phyloP scores from a whole-genome alignment of 352 stramenopile species.

The Aphanomyces invadans region DNA sequence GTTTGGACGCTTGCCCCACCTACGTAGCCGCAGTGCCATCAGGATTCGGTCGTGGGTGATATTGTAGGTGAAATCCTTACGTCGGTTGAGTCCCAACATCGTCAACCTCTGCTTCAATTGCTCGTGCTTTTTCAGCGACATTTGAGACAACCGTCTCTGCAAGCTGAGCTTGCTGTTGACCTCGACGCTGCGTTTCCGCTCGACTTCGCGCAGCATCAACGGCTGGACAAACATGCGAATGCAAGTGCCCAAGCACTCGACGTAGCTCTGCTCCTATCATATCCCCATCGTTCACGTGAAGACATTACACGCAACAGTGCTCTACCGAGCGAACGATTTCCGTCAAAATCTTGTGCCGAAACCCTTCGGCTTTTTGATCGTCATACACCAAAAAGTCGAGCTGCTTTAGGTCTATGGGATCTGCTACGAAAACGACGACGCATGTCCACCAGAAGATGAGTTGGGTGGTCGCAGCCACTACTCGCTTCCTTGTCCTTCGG shows the following conservation, averaged over 20 bases:
- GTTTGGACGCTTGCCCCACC: background rate
- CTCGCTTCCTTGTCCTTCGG: too few species aligned
- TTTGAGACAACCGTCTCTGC: slow-evolving; percentile 18
- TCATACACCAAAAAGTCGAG: slow-evolving; percentile 39
- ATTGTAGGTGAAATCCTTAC: background rate
- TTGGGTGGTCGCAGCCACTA: too few species aligned
- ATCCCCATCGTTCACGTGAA: background rate
- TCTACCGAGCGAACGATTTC: slow-evolving; percentile 66
- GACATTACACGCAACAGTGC: too few species aligned
- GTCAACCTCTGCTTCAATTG: slow-evolving; percentile 22
- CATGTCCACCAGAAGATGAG: too few species aligned
- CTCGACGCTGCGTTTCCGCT: slow-evolving; percentile 52
- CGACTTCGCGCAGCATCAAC: slow-evolving; percentile 64
- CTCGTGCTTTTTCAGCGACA: slow-evolving; percentile 17
- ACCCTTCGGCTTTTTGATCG: slow-evolving; percentile 46
- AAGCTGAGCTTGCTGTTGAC: slow-evolving; percentile 48
- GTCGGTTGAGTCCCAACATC: slow-evolving; percentile 10
- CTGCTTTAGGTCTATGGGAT: slow-evolving; percentile 32
- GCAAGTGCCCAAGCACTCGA: slow-evolving; percentile 73
- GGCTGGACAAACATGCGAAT: slow-evolving; percentile 79
- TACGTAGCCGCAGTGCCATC: background rate
- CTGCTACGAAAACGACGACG: background rate
- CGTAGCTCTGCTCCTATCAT: slow-evolving; percentile 71
- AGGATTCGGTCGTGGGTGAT: background rate
- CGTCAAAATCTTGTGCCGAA: slow-evolving; percentile 67